These are phyloP conservation scores for Logfia minima DNA, from an alignment of 129 eudicot species.

Conservation along the genomic window DNA sequence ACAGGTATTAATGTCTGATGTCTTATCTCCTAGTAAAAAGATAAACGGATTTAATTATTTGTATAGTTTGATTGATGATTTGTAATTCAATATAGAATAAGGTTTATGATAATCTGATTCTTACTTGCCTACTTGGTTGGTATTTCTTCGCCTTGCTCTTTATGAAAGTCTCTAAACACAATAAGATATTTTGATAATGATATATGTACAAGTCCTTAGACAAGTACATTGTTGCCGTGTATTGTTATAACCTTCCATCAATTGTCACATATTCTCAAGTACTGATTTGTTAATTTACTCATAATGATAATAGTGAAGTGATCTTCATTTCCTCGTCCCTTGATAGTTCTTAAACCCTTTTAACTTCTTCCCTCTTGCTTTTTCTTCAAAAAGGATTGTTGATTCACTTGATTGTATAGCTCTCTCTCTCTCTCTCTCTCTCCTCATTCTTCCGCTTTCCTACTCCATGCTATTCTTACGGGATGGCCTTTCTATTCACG, in stretches of 20 bases:
- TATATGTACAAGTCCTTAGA: not conserved
- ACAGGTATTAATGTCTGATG: not conserved
- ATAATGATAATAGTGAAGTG: not conserved
- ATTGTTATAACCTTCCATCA: conserved; percentile 4
- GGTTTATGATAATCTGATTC: conserved; percentile 7
- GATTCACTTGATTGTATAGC: not conserved
- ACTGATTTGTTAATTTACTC: not conserved
- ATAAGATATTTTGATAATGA: not conserved
- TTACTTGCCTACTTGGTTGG: not conserved
- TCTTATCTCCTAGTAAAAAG: not conserved
- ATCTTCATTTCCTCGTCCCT: not conserved
- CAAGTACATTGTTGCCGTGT: not conserved
- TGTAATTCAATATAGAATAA: conserved; percentile 6
- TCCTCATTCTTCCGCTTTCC: not conserved
- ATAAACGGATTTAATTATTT: not conserved
- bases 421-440: not conserved
- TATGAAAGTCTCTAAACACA: not conserved
- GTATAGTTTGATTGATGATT: conserved; percentile 18
- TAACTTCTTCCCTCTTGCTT: not conserved
- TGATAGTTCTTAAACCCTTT: not conserved
- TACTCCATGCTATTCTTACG: not conserved
- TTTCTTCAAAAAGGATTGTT: not conserved
- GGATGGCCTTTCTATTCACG: not conserved
- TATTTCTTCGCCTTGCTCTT: not conserved
- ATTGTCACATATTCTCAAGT: not conserved